These are phyloP conservation scores for Ascochyta rabiei DNA, from an alignment of 2,329 filamentous ascomycete species.

Conservation along the genomic window DNA sequence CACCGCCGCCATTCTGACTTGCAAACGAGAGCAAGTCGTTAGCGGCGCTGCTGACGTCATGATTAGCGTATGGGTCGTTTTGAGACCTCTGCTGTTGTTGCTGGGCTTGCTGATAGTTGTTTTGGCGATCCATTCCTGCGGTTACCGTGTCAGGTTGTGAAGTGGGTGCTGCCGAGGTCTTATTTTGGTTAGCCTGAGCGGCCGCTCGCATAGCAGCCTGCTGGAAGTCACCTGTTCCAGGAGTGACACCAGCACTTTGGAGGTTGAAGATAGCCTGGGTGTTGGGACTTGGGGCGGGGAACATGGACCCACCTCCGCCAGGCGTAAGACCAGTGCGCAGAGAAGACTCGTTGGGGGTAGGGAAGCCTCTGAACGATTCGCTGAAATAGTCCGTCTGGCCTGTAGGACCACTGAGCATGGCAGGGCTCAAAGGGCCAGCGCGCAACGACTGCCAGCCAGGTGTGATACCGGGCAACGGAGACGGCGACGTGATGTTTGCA, in stretches of 20 bases:
- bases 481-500: constrained; percentile 86
- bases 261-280: constrained; percentile 82
- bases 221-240: constrained; percentile 91
- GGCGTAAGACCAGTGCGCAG: constrained; percentile 90
- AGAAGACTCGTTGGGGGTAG: constrained; percentile 95
- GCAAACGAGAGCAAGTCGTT: constrained; percentile 94
- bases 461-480: constrained; percentile 75
- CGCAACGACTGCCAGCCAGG: constrained; percentile 88
- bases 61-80: constrained; percentile 76
- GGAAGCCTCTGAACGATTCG: constrained; percentile 83
- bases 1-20: constrained; percentile 65
- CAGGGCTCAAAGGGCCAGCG: constrained; percentile 91
- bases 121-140: constrained; percentile 60
- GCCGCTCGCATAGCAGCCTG: constrained; percentile 86
- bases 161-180: constrained; percentile 50
- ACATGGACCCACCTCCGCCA: constrained; percentile 95
- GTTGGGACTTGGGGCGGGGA: constrained; percentile 87
- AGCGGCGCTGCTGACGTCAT: constrained; percentile 90
- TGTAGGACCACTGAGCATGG: constrained; percentile 88
- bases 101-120: constrained; percentile 56
- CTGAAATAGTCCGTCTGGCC: constrained; percentile 81
- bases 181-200: constrained; percentile 53
- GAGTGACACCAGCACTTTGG: constrained; percentile 82
- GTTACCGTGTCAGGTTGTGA: constrained; percentile 52
- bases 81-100: constrained; percentile 47